Evolutionary conservation across 257 asterid species (phyloP).

Genomic region (Plantago elongata): DNA sequence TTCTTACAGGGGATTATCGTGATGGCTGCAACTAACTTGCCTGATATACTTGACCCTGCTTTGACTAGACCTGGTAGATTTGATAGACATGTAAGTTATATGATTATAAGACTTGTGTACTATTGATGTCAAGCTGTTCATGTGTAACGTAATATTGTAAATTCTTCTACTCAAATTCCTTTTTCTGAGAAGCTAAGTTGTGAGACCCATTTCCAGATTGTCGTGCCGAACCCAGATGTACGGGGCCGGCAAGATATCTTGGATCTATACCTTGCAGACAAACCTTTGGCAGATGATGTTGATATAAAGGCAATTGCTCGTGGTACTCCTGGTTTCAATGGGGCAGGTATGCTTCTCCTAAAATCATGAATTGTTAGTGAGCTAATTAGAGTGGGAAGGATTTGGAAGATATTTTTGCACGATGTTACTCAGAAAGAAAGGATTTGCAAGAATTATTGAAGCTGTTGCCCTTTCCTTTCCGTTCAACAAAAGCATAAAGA

Average conservation of each 20-base stretch:
- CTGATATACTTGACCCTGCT: constrained; percentile 97
- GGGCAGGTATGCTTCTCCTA: constrained; percentile 62
- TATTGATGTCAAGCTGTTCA: not conserved
- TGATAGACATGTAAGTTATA: constrained; percentile 89
- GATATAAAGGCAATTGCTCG: constrained; percentile 90
- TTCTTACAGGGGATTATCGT: constrained; percentile 73
- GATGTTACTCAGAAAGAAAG: no score
- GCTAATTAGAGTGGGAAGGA: no score
- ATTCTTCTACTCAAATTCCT: not conserved
- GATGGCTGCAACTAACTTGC: constrained; percentile 98
- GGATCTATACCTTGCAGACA: constrained; percentile 89
- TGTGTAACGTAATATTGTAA: no score
- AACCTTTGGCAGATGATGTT: constrained; percentile 78
- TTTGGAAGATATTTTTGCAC: no score
- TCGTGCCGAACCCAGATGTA: constrained; percentile 88
- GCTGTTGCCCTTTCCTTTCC: constrained; percentile 17
- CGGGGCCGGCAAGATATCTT: constrained; percentile 91
- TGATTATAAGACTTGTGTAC: constrained; percentile 12
- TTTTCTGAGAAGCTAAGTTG: constrained; percentile 12
- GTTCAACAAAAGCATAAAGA: constrained; percentile 10
- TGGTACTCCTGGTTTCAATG: constrained; percentile 97
- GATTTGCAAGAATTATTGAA: no score
- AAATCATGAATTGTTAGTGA: no score
- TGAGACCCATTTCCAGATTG: constrained; percentile 47
- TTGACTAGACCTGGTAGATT: constrained; percentile 99